These are phyloP conservation scores for Coemansia sp. DNA, from an alignment of 192 early-diverging fungal genomes.

Conservation along the genomic window DNA sequence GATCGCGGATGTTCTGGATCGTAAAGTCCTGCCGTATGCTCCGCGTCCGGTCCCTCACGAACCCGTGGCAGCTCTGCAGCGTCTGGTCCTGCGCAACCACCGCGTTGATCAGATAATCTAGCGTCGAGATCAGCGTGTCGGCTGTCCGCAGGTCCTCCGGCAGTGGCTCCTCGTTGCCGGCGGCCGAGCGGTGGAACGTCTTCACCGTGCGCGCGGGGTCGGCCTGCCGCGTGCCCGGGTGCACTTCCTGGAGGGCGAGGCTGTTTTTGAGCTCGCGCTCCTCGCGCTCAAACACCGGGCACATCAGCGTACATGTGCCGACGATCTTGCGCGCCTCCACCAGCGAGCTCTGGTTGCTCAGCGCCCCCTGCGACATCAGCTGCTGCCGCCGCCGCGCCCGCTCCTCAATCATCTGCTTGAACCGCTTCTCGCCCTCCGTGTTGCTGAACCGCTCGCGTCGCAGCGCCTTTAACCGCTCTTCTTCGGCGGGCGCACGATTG, in stretches of 20 bases:
- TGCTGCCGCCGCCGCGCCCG: conserved; percentile 62
- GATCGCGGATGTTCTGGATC: conserved; percentile 75
- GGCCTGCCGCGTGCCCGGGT: conserved; percentile 59
- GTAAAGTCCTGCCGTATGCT: conserved; percentile 87
- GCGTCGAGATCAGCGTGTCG: conserved; percentile 59
- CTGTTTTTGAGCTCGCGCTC: conserved; percentile 79
- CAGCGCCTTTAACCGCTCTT: conserved; percentile 42
- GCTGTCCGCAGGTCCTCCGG: conserved; percentile 90
- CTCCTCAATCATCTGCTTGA: conserved; percentile 61
- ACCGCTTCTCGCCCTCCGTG: conserved; percentile 29
- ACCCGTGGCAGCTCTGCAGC: conserved; percentile 69
- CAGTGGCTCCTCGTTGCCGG: conserved; percentile 80
- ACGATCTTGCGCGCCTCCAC: conserved; percentile 65
- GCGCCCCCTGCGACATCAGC: conserved; percentile 61
- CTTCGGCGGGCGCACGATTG: conserved; percentile 25
- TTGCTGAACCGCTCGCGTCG: conserved; percentile 52
- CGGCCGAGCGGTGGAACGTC: conserved; percentile 79
- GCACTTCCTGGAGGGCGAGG: conserved; percentile 69
- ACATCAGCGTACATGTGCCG: conserved; percentile 86
- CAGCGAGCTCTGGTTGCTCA: conserved; percentile 60
- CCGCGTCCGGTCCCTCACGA: conserved; percentile 84
- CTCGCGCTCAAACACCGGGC: conserved; percentile 83
- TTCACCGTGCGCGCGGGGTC: conserved; percentile 77
- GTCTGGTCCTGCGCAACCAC: conserved; percentile 56
- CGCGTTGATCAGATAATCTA: conserved; percentile 65